A percentile compares a stretch with the other conserved stretches of the same genome.
phyloP scores from a whole-genome alignment of 768 basidiomycete genomes.

The Rhizopogon salebrosus region DNA sequence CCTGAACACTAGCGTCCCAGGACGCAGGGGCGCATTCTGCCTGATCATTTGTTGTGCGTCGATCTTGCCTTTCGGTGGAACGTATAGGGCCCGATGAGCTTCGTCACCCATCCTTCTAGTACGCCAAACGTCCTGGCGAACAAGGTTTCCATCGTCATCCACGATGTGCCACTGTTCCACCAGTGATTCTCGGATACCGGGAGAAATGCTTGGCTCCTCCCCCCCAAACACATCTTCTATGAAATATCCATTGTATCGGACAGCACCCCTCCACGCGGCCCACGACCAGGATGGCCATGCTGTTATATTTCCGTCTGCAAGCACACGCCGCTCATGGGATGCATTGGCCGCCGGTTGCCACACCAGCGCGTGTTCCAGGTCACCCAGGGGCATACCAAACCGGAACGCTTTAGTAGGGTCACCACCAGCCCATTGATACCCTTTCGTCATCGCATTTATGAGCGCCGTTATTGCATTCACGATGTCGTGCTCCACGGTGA shows the following conservation, averaged over 20 bases:
- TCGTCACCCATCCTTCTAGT: neutral
- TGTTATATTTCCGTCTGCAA: neutral
- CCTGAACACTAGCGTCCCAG: conserved; percentile 18
- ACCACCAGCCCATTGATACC: neutral
- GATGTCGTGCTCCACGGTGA: neutral
- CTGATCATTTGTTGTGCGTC: neutral
- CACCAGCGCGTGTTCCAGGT: conserved; percentile 13
- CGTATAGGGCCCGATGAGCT: neutral
- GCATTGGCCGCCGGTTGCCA: conserved; percentile 17
- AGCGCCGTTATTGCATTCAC: neutral
- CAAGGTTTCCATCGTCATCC: conserved; percentile 5
- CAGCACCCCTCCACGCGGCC: conserved; percentile 19
- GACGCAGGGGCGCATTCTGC: neutral
- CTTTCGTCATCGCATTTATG: neutral
- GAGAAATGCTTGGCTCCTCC: neutral
- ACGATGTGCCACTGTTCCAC: conserved; percentile 13
- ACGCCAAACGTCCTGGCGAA: conserved; percentile 11
- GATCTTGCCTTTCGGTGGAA: neutral
- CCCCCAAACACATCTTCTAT: neutral
- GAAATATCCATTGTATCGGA: neutral
- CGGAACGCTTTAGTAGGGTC: neutral
- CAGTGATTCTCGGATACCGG: conserved; percentile 10
- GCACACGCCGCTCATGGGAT: conserved; percentile 6
- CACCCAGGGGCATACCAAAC: neutral
- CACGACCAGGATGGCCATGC: conserved; percentile 22